phyloP scores from a whole-genome alignment of 495 filamentous ascomycete species.

The Corynascus novoguineensis region DNA sequence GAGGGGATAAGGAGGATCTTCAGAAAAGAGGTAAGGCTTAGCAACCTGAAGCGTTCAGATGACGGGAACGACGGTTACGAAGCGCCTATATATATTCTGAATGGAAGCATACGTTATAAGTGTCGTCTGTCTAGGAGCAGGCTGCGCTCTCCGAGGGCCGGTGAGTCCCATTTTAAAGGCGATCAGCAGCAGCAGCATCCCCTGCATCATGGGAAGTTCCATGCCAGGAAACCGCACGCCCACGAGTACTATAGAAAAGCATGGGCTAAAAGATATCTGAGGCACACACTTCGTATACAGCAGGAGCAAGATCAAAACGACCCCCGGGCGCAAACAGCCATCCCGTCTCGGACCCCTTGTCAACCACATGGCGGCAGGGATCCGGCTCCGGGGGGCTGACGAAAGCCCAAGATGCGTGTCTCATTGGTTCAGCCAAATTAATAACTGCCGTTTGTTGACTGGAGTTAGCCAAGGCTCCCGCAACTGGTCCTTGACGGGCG shows the following conservation, averaged over 20 bases:
- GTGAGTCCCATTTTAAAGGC: not conserved
- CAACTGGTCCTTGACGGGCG: not conserved
- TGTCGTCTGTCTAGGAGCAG: no score
- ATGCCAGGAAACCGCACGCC: not conserved
- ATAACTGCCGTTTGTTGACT: not conserved
- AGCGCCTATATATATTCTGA: no score
- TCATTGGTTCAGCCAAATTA: not conserved
- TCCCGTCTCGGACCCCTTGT: no score
- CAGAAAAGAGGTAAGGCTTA: not conserved
- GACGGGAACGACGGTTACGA: no score
- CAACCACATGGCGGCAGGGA: slow-evolving; percentile 5
- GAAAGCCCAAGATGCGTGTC: not conserved
- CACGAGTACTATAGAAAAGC: not conserved
- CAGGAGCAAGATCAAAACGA: not conserved
- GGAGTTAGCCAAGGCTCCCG: not conserved
- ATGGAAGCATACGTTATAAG: no score
- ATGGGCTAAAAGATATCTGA: no score
- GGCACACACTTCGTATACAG: not conserved
- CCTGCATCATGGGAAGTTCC: not conserved
- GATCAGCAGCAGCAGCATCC: not conserved
- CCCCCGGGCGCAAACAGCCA: no score
- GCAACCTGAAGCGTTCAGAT: not conserved
- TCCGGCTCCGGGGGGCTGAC: not conserved
- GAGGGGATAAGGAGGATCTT: not conserved
- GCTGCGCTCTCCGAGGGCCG: no score